A percentile compares a stretch with the other conserved stretches of the same genome.
Conservation (phyloP, 2,329 filamentous ascomycete species). For the Xylaria arbuscula region DNA sequence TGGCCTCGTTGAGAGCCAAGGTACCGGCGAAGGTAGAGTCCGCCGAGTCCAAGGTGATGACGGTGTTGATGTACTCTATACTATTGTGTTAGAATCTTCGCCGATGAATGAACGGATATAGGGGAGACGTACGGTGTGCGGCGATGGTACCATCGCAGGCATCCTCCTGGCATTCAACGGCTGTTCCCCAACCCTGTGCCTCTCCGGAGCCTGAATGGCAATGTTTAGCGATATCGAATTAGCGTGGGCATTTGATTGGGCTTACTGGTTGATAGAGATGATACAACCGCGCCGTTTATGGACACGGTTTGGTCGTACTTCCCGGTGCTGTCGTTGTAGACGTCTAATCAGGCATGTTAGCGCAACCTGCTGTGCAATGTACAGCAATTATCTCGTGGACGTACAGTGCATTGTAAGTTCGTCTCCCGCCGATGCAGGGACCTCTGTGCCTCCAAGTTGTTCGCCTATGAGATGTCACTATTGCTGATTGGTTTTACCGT, state of each 20-base stretch:
- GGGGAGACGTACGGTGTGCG: constrained; percentile 47
- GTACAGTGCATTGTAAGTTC: constrained; percentile 47
- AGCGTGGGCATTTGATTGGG: background rate
- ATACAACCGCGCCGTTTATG: constrained; percentile 47
- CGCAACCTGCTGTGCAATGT: background rate
- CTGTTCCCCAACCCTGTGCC: constrained; percentile 50
- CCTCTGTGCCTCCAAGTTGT: constrained; percentile 47
- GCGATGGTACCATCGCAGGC: constrained; percentile 44
- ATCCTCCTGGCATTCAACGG: constrained; percentile 49
- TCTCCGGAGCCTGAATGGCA: constrained; percentile 43
- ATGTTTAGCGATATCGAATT: background rate
- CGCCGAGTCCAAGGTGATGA: constrained; percentile 46
- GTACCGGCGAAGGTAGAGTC: constrained; percentile 47
- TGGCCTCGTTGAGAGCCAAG: constrained; percentile 45
- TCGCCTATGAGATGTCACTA: constrained; percentile 32
- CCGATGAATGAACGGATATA: background rate
- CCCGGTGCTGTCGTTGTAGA: constrained; percentile 48
- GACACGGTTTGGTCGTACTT: constrained; percentile 49
- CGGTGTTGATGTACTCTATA: constrained; percentile 48
- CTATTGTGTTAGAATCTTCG: constrained; percentile 1
- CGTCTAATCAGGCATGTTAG: constrained; percentile 38
- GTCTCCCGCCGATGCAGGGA: constrained; percentile 45
- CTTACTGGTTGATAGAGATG: constrained; percentile 46
- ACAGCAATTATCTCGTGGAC: constrained; percentile 2
- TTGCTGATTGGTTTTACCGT: background rate